Evolutionary conservation across 805 yeast species (phyloP).

Genomic region (Pichia californica): DNA sequence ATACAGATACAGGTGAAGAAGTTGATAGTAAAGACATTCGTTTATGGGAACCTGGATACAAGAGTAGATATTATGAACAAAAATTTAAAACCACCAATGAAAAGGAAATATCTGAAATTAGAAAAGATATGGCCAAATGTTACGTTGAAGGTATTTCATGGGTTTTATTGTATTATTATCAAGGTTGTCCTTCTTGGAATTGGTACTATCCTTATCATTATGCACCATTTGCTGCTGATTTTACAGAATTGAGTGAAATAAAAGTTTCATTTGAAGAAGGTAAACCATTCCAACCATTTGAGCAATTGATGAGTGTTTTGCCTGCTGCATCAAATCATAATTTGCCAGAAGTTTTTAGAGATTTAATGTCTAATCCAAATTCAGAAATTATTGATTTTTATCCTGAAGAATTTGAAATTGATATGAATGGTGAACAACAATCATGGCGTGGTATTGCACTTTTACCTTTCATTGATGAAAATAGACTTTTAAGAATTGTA

Average conservation of each 20-base stretch:
- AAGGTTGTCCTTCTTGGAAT: conserved; percentile 97
- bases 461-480: conserved; percentile 84
- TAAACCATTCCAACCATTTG: conserved; percentile 81
- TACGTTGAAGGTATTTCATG: conserved; percentile 96
- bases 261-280: conserved; percentile 58
- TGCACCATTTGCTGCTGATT: conserved; percentile 94
- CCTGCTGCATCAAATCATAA: conserved; percentile 92
- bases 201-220: conserved; percentile 98
- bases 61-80: conserved; percentile 66
- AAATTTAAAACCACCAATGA: conserved; percentile 59
- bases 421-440: conserved; percentile 93
- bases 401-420: conserved; percentile 82
- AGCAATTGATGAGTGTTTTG: conserved; percentile 88
- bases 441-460: conserved; percentile 93
- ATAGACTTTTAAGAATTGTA: conserved; percentile 62
- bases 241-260: conserved; percentile 46
- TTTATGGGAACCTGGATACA: conserved; percentile 84
- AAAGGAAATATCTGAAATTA: conserved; percentile 46
- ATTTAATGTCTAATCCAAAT: conserved; percentile 69
- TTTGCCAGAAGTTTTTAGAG: conserved; percentile 73
- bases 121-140: conserved; percentile 55
- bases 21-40: conserved; percentile 21
- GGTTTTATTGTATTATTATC: conserved; percentile 90
- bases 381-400: conserved; percentile 88
- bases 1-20: conserved; percentile 26